Evolutionary conservation across 2,329 filamentous ascomycete species (phyloP).

Genomic region (Aspergillus sp.): DNA sequence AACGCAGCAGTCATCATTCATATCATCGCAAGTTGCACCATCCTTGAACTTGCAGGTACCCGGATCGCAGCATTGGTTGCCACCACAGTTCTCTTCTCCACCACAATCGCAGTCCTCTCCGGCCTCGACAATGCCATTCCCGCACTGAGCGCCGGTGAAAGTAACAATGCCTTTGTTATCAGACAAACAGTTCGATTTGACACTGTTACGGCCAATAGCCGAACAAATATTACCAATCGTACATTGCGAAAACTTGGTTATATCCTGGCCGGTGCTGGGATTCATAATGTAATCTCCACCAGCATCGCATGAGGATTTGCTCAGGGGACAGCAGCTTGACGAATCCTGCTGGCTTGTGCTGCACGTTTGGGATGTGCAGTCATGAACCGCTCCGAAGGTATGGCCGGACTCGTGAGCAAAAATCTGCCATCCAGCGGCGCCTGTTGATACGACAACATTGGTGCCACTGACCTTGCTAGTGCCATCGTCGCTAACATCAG

Average conservation of each 20-base stretch:
- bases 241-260: constrained; percentile 82
- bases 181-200: constrained; percentile 75
- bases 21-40: constrained; percentile 70
- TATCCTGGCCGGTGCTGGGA: constrained; percentile 72
- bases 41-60: constrained; percentile 80
- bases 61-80: constrained; percentile 80
- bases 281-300: constrained; percentile 90
- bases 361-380: constrained; percentile 74
- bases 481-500: constrained; percentile 51
- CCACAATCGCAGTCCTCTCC: constrained; percentile 98
- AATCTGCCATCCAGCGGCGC: constrained; percentile 87
- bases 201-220: constrained; percentile 72
- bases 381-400: constrained; percentile 93
- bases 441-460: constrained; percentile 84
- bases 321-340: constrained; percentile 80
- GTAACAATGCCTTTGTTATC: constrained; percentile 81
- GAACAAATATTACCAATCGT: constrained; percentile 92
- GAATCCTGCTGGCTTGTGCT: constrained; percentile 59
- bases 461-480: constrained; percentile 76
- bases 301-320: constrained; percentile 67
- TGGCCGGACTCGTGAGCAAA: constrained; percentile 93
- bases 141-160: constrained; percentile 81
- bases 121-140: constrained; percentile 92
- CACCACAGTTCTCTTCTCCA: constrained; percentile 67
- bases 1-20: constrained; percentile 49